Evolutionary conservation across 2,329 filamentous ascomycete genomes (phyloP), one percentile per base, ranked within the genome.

Genomic region (Penicillium thymicola): DNA sequence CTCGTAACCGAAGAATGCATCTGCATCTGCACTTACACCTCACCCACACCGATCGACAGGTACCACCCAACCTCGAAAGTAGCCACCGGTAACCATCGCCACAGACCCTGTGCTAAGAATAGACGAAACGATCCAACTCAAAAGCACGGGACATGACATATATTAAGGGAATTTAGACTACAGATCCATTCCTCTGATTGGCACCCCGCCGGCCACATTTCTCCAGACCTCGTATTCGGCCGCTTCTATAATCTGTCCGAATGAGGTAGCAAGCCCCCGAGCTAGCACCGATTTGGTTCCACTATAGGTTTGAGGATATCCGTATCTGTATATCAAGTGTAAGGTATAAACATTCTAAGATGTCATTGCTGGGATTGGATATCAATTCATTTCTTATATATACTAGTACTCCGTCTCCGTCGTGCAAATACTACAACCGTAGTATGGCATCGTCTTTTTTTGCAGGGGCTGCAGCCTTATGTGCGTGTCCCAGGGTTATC

Each of bases 211-310:
- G n/a, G 8, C 32, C 13, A 45, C 13, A 18, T 21, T 51, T 55
- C 47, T 16, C 40, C 53, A 51, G 28, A 37, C 40, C 57, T 59
- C 57, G 57, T 59, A 59, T 59, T 59, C 57, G 54, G 48, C 49
- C 27, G 52, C 48, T 58, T 48, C 52, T 23, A 52, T 14, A 21
- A 45, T 28, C 34, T 2, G 2, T 40, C 53, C 48, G 10, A 41
- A 51, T 27, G 8, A 4, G 32, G 53, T 21, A 38, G 9, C 21
- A 32, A 14, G 3, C 5, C 36, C 43, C 43, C 51, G 28, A 18
- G 36, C 53, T 45, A 53, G 27, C 28, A 46, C 40, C 28, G 18
- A 48, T 45, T 25, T 13, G 34, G 53, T 8, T 28, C 2, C n/a
- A 0, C 45, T 11, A 21, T 28, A 14, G 36, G 46, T 21, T 46